Evolutionary conservation across 2,329 filamentous ascomycete genomes (phyloP).

Genomic region (Raffaelea ambrosiae): DNA sequence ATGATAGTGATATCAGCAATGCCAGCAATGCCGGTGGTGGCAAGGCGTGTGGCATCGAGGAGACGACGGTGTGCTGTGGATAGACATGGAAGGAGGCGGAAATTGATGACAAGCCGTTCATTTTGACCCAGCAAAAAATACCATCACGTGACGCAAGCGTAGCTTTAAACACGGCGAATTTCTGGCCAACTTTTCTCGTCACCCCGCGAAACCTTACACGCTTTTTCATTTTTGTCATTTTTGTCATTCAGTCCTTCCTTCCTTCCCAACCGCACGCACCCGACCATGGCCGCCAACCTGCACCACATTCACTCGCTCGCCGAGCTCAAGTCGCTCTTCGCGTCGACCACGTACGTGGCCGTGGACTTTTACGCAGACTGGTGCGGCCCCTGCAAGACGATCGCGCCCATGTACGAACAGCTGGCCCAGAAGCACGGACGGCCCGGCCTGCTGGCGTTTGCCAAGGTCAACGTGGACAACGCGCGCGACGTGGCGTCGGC

Average conservation of each 20-base stretch:
- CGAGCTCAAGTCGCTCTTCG: constrained; percentile 41
- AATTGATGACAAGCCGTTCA: too few relatives aligned
- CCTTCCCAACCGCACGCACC: background rate
- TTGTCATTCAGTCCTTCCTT: background rate
- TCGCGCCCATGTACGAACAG: constrained; percentile 43
- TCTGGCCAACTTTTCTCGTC: too few relatives aligned
- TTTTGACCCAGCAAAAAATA: too few relatives aligned
- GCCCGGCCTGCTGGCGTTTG: constrained; percentile 39
- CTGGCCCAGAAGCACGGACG: constrained; percentile 31
- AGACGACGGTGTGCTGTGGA: background rate
- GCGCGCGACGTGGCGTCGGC: constrained; percentile 38
- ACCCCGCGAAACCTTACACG: background rate
- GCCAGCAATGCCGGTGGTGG: background rate
- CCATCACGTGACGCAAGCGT: too few relatives aligned
- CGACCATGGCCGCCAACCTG: constrained; percentile 9
- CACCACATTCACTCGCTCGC: constrained; percentile 32
- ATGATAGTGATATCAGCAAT: background rate
- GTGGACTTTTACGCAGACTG: constrained; percentile 51
- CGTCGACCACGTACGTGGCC: constrained; percentile 39
- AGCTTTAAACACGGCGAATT: too few relatives aligned
- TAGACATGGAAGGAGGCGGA: too few relatives aligned
- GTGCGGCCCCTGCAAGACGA: constrained; percentile 52
- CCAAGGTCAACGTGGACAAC: constrained; percentile 50
- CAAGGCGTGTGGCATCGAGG: constrained; percentile 1
- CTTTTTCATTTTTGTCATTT: background rate